A percentile compares a stretch with the other conserved stretches of the same genome.
Conservation (phyloP, 164 flowering plant genomes). For the Pachysandra terminalis region DNA sequence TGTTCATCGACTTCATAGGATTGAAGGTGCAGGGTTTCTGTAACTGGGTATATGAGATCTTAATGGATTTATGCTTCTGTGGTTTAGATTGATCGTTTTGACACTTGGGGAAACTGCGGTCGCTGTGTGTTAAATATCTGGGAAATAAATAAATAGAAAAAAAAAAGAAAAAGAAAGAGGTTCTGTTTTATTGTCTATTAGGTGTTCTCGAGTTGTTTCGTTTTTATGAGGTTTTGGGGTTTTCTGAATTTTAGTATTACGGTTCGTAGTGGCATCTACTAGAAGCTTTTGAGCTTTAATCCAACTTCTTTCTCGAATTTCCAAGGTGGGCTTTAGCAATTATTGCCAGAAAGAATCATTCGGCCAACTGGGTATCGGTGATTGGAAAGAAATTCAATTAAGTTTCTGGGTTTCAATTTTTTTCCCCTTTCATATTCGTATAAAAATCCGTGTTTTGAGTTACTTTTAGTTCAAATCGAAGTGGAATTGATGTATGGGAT, state of each 20-base stretch:
- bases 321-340: not conserved
- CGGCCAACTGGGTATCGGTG: not conserved
- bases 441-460: not conserved
- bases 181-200: not conserved
- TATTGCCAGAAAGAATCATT: not conserved
- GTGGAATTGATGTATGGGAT: not conserved
- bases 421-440: no score
- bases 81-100: not conserved
- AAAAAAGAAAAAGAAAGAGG: no score
- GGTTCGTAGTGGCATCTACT: not conserved
- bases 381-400: not conserved
- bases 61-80: not conserved
- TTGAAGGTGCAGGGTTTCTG: not conserved
- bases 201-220: not conserved
- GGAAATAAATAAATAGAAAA: not conserved
- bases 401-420: not conserved
- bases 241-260: not conserved
- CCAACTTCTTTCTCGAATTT: not conserved
- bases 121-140: not conserved
- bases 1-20: not conserved
- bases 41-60: not conserved
- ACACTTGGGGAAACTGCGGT: not conserved
- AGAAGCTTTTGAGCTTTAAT: not conserved
- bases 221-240: not conserved
- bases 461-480: not conserved